Percentiles rank a stretch among this genome's conserved stretches.
Evolutionary conservation across 306 rosid genomes (phyloP).

Genomic region (Dicorynia guianensis): DNA sequence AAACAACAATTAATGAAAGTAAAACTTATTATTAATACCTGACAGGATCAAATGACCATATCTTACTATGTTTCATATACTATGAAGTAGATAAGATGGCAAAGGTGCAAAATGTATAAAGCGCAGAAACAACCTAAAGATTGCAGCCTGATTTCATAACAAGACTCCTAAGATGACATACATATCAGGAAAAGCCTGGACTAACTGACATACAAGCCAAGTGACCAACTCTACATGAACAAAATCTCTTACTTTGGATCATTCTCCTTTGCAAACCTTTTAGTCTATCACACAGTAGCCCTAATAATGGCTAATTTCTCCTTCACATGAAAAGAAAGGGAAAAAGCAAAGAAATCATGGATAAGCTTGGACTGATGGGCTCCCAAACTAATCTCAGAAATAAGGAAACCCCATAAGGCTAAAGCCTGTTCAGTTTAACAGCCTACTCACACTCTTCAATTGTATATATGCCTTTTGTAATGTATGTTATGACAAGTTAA

Average conservation of each 20-base stretch:
- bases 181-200: background rate
- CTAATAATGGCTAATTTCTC: too few relatives aligned
- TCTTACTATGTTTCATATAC: background rate
- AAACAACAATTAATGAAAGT: too few relatives aligned
- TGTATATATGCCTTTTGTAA: too few relatives aligned
- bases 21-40: too few relatives aligned
- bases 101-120: background rate
- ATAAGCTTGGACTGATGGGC: background rate
- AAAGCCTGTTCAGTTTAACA: too few relatives aligned
- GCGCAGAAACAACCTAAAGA: background rate
- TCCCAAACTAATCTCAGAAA: background rate
- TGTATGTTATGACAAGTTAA: too few relatives aligned
- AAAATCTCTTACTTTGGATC: too few relatives aligned
- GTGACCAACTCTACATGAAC: background rate
- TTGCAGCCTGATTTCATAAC: too few relatives aligned
- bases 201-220: slow-evolving; percentile 11
- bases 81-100: background rate
- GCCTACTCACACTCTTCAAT: too few relatives aligned
- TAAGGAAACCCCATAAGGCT: background rate
- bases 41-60: slow-evolving; percentile 28
- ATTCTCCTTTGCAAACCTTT: too few relatives aligned
- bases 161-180: slow-evolving; percentile 1
- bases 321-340: background rate
- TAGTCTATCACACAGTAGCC: too few relatives aligned
- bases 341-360: background rate